phyloP scores from a whole-genome alignment of 1,284 basidiomycete genomes.

The Cutaneotrichosporon cutaneum region DNA sequence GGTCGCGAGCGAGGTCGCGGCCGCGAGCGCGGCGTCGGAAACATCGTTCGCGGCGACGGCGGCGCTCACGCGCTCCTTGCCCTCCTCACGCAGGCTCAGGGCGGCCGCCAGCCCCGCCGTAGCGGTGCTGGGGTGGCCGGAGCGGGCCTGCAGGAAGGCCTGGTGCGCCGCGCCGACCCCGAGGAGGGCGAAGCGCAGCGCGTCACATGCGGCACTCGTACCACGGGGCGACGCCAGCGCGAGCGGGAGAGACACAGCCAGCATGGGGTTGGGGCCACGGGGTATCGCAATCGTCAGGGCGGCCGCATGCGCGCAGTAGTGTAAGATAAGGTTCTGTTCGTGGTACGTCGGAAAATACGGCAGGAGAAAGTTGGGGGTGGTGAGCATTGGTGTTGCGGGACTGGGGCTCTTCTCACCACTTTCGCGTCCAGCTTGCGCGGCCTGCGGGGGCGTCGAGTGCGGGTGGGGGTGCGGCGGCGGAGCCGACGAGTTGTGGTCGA shows the following conservation, averaged over 20 bases:
- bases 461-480: background rate
- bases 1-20: conserved; percentile 53
- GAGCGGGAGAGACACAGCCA: conserved; percentile 54
- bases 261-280: conserved; percentile 53
- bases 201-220: conserved; percentile 50
- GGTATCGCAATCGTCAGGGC: conserved; percentile 56
- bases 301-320: conserved; percentile 52
- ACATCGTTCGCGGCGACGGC: conserved; percentile 28
- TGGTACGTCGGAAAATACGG: conserved; percentile 52
- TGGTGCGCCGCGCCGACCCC: conserved; percentile 55
- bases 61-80: conserved; percentile 43
- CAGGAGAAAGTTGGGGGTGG: conserved; percentile 31
- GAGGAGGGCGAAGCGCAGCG: conserved; percentile 50
- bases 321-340: conserved; percentile 49
- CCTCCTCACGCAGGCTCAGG: conserved; percentile 39
- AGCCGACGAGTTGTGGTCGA: background rate
- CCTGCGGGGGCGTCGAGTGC: conserved; percentile 5
- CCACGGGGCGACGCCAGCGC: conserved; percentile 51
- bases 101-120: conserved; percentile 15
- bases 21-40: conserved; percentile 55
- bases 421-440: conserved; percentile 29
- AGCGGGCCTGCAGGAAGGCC: conserved; percentile 49
- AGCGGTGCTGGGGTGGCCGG: background rate
- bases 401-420: conserved; percentile 5
- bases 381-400: conserved; percentile 9